These are phyloP conservation scores for Capsella bursapastoris DNA, from an alignment of 345 rosid genomes.

Conservation along the genomic window DNA sequence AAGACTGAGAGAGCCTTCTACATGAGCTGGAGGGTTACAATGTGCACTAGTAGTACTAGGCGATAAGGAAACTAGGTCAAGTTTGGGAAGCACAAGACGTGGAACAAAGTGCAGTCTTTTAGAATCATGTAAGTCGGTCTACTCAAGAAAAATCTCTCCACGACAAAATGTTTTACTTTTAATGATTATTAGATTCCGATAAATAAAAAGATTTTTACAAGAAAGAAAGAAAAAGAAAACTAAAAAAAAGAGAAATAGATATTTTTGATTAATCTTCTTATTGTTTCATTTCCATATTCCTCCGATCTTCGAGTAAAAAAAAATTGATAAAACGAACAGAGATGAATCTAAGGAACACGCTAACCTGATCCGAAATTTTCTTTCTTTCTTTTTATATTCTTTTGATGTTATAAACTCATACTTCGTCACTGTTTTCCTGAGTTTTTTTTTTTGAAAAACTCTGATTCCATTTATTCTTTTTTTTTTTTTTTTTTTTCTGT, in stretches of 20 bases:
- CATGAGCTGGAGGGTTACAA: neutral
- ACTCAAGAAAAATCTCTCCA: conserved; percentile 21
- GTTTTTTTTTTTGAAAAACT: too few species aligned
- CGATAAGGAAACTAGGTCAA: conserved; percentile 39
- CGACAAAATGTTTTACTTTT: conserved; percentile 39
- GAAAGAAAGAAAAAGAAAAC: conserved; percentile 1
- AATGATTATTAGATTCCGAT: conserved; percentile 37
- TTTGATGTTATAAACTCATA: conserved; percentile 21
- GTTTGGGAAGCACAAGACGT: conserved; percentile 40
- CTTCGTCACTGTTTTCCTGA: neutral
- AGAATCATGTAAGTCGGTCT: conserved; percentile 45
- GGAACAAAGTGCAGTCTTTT: conserved; percentile 44
- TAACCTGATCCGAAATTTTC: conserved; percentile 33
- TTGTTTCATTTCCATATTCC: conserved; percentile 20
- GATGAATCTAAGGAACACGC: conserved; percentile 29
- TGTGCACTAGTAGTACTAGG: neutral
- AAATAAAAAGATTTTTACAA: conserved; percentile 27
- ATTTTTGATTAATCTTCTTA: conserved; percentile 18
- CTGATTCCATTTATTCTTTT: neutral
- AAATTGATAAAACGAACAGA: conserved; percentile 27
- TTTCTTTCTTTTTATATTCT: conserved; percentile 26
- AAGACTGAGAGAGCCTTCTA: conserved; percentile 1
- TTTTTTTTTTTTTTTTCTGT: neutral
- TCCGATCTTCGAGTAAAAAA: conserved; percentile 37
- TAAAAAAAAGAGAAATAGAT: conserved; percentile 18